These are phyloP conservation scores for Millerozyma acaciae DNA, from an alignment of 805 yeast genomes.

Conservation along the genomic window DNA sequence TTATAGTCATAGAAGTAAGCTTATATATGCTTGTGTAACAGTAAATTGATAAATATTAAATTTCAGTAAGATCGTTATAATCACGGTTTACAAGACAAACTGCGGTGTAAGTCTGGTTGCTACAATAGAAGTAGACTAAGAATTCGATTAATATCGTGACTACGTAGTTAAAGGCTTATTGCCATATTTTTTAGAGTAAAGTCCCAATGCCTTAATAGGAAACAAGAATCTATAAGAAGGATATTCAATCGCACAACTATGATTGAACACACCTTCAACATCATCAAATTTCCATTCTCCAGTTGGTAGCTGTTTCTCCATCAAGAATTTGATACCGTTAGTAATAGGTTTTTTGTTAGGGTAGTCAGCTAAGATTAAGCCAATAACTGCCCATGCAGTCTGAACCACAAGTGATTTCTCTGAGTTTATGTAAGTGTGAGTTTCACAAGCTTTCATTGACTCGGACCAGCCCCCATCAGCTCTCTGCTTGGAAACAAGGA, in stretches of 20 bases:
- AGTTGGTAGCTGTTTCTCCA: slow-evolving; percentile 59
- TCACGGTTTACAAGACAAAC: too few relatives aligned
- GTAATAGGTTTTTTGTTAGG: slow-evolving; percentile 64
- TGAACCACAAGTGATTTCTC: slow-evolving; percentile 72
- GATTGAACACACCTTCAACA: slow-evolving; percentile 95
- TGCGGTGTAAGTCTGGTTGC: too few relatives aligned
- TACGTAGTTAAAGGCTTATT: too few relatives aligned
- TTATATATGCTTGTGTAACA: too few relatives aligned
- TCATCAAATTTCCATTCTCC: slow-evolving; percentile 88
- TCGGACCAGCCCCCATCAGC: slow-evolving; percentile 98
- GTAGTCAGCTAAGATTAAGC: slow-evolving; percentile 72
- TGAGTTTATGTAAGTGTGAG: slow-evolving; percentile 68
- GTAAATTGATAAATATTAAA: too few relatives aligned
- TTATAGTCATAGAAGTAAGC: too few relatives aligned
- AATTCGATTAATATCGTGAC: too few relatives aligned
- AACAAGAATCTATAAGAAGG: slow-evolving; percentile 89
- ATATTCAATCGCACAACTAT: slow-evolving; percentile 85
- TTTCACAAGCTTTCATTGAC: slow-evolving; percentile 84
- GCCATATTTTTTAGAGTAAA: slow-evolving; percentile 42
- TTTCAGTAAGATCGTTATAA: too few relatives aligned
- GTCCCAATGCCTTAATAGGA: slow-evolving; percentile 89
- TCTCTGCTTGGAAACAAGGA: slow-evolving; percentile 68
- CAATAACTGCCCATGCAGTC: slow-evolving; percentile 90
- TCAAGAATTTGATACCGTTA: slow-evolving; percentile 59
- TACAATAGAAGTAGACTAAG: too few relatives aligned